phyloP scores from a whole-genome alignment of 441 rosid species.

The Erodium texanum region DNA sequence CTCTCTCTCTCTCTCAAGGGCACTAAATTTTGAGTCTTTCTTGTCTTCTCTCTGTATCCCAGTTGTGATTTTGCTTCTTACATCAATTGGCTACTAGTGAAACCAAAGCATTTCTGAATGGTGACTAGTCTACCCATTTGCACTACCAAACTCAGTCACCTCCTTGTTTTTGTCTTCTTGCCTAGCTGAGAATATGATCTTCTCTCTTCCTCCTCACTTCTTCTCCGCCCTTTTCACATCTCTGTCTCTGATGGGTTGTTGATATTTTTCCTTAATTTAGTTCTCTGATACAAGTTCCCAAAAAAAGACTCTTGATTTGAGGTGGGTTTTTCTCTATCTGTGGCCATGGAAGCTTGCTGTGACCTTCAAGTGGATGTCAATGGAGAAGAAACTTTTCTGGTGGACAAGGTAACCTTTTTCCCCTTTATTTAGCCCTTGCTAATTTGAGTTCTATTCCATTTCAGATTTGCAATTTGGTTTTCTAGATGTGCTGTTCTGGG shows the following conservation, averaged over 20 bases:
- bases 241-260: constrained; percentile 20
- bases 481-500: too few relatives aligned
- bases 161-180: constrained; percentile 47
- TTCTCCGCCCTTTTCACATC: too few relatives aligned
- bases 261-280: background rate
- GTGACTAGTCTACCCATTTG: constrained; percentile 13
- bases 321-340: constrained; percentile 26
- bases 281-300: constrained; percentile 13
- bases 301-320: constrained; percentile 27
- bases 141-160: background rate
- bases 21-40: background rate
- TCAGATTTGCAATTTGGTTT: constrained; percentile 19
- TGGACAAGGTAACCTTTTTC: constrained; percentile 49
- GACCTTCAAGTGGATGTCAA: constrained; percentile 89
- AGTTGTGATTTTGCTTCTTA: constrained; percentile 29
- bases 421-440: background rate
- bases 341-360: constrained; percentile 66
- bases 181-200: constrained; percentile 25
- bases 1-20: constrained; percentile 5
- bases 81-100: constrained; percentile 33
- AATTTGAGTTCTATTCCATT: constrained; percentile 6
- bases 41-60: constrained; percentile 12
- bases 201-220: constrained; percentile 13
- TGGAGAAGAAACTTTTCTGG: constrained; percentile 73
- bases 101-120: background rate